Base-by-base conservation (phyloP, 176 grass and related monocot genomes). In the Aegilops sharonensis region DNA sequence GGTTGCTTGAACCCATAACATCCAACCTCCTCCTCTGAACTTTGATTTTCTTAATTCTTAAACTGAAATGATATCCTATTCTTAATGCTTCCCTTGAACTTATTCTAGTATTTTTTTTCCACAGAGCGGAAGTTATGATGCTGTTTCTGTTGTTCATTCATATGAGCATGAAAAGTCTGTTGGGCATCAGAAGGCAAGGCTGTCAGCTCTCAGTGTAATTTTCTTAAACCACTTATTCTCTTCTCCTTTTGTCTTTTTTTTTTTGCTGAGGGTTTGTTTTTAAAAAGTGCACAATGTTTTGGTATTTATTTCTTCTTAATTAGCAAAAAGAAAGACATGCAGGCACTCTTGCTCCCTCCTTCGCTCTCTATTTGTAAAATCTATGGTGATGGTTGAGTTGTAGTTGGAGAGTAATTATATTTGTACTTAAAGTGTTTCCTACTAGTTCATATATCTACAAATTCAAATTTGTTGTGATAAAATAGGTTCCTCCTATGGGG, bases 401-500 rank as follows among this genome's bases (percentile, higher is more conserved):
- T 74, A 87, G 23, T 68, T 13, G 40, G 34, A 78, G 8, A 68
- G 30, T 64, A 45, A 54, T 64, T 64, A 0, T 78, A 72, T 12
- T 20, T 11, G 21, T 84, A 12, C n/a, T 67, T 64, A 54, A 29
- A 64, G 14, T 37, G n/a, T 35, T 83, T 83, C 8, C 20, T 78
- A 6, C 37, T 88, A 36, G 29, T 50, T 47, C 36, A 78, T 57
- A 2, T 48, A 72, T 52, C 45, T 85, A 75, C 50, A 27, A 71
- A 68, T 68, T 62, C 30, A 59, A 73, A 45, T 59, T 73, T 85
- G 48, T 66, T 73, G 69, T 84, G 77, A 47, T 71, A 45, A 68
- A 82, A 69, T 83, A 98, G 96, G 96, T 98, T 85, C 93, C 96
- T 86, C 91, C 96, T 76, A 98, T 98, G 96, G 96, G 96, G 11